Conservation (phyloP, 139 green algal genomes). For the Yamagishiella unicocca region DNA sequence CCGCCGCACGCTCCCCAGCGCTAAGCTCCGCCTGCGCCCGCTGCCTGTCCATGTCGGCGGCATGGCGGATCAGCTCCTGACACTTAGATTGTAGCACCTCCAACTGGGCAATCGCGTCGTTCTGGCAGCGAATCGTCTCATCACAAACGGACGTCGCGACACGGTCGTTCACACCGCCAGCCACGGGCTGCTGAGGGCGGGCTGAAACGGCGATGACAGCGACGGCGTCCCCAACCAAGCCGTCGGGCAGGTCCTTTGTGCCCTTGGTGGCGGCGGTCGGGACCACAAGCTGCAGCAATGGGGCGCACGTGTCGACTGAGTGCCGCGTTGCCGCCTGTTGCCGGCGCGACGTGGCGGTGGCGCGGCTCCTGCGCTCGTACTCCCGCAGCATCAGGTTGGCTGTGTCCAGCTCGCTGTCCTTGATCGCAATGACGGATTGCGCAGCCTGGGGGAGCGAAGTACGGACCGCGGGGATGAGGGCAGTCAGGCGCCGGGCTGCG, state of each 20-base stretch:
- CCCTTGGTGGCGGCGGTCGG: background rate
- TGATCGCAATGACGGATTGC: constrained; percentile 3
- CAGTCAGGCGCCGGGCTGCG: no score
- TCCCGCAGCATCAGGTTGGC: constrained; percentile 34
- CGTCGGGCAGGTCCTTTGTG: background rate
- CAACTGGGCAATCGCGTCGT: background rate
- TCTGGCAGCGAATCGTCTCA: background rate
- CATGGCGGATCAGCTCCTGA: background rate
- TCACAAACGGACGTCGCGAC: background rate
- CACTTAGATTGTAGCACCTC: constrained; percentile 28
- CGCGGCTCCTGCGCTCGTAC: background rate
- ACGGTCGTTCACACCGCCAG: background rate
- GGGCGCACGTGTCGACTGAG: no score
- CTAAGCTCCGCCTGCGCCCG: background rate
- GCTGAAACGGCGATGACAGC: background rate
- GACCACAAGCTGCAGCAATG: background rate
- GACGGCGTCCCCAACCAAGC: background rate
- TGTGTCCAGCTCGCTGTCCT: constrained; percentile 21
- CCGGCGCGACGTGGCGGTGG: background rate
- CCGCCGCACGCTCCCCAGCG: background rate
- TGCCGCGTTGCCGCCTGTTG: background rate
- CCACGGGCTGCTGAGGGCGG: background rate
- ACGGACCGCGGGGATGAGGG: no score
- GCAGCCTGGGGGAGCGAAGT: constrained; percentile 15
- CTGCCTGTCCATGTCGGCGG: constrained; percentile 7